A percentile compares a stretch with the other conserved stretches of the same genome.
Conservation (phyloP, 768 basidiomycete genomes). For the Omphalotus guepiniiformis region DNA sequence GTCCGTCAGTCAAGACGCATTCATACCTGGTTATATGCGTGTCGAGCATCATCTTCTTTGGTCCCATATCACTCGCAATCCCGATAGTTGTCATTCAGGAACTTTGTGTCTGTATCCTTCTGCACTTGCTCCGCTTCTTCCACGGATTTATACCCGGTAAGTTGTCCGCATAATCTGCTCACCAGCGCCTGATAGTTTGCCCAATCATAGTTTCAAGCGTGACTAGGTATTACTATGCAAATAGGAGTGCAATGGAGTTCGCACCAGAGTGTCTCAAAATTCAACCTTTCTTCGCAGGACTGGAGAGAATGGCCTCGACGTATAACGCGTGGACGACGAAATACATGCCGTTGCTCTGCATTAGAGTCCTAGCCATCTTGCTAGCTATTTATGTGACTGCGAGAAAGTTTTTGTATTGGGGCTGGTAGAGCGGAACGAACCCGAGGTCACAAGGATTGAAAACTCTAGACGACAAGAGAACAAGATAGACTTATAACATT, state of each 20-base stretch:
- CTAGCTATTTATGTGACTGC: neutral
- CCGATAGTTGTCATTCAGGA: slow-evolving; percentile 4
- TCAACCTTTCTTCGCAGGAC: neutral
- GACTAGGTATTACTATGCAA: slow-evolving; percentile 1
- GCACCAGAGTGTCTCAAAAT: neutral
- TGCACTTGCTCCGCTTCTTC: neutral
- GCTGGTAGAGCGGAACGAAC: too few relatives aligned
- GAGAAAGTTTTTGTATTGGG: neutral
- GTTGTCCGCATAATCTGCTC: neutral
- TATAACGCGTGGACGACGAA: slow-evolving; percentile 6
- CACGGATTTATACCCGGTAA: slow-evolving; percentile 3
- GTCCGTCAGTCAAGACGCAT: neutral
- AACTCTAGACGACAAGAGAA: too few relatives aligned
- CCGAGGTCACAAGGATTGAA: too few relatives aligned
- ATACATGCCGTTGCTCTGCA: neutral
- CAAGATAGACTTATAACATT: too few relatives aligned
- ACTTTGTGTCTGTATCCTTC: neutral
- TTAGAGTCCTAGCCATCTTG: neutral
- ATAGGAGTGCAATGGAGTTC: neutral
- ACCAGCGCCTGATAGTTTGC: neutral
- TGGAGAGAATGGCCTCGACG: neutral
- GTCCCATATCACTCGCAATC: slow-evolving; percentile 4
- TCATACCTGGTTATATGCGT: neutral
- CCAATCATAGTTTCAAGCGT: neutral
- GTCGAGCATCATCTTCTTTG: neutral